A percentile compares a stretch with the other conserved stretches of the same genome.
Evolutionary conservation across 805 yeast genomes (phyloP).

Genomic region (Lipomyces anomalus): DNA sequence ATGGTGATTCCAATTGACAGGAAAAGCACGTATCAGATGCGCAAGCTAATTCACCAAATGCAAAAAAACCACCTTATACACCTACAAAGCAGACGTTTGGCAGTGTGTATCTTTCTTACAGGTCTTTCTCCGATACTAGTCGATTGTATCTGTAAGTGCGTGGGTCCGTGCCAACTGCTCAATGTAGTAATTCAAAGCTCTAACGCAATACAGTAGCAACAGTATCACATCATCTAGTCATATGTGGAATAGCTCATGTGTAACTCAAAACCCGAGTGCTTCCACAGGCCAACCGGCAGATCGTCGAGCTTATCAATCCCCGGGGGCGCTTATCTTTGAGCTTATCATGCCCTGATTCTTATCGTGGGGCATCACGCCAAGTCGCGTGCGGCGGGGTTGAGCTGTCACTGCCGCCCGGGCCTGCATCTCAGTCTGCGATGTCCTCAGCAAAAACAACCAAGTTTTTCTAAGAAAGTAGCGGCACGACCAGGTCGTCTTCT

Average conservation of each 20-base stretch:
- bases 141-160: too few relatives aligned
- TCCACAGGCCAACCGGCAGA: neutral
- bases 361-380: conserved; percentile 1
- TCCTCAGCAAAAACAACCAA: neutral
- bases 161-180: neutral
- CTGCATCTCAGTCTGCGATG: conserved; percentile 3
- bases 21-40: too few relatives aligned
- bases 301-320: conserved; percentile 1
- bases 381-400: too few relatives aligned
- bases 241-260: conserved; percentile 4
- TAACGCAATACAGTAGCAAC: conserved; percentile 1
- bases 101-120: too few relatives aligned
- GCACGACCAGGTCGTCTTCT: conserved; percentile 2
- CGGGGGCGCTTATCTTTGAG: conserved; percentile 1
- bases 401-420: conserved; percentile 4
- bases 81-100: too few relatives aligned
- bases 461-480: conserved; percentile 4
- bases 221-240: conserved; percentile 1
- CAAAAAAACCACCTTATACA: too few relatives aligned
- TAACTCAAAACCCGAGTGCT: neutral
- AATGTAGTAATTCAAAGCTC: conserved; percentile 1
- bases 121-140: too few relatives aligned
- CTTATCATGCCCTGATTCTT: conserved; percentile 2
- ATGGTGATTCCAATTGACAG: too few relatives aligned
- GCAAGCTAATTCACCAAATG: too few relatives aligned